phyloP scores from a whole-genome alignment of 2,329 filamentous ascomycete species.

The Tolypocladium tundrense region DNA sequence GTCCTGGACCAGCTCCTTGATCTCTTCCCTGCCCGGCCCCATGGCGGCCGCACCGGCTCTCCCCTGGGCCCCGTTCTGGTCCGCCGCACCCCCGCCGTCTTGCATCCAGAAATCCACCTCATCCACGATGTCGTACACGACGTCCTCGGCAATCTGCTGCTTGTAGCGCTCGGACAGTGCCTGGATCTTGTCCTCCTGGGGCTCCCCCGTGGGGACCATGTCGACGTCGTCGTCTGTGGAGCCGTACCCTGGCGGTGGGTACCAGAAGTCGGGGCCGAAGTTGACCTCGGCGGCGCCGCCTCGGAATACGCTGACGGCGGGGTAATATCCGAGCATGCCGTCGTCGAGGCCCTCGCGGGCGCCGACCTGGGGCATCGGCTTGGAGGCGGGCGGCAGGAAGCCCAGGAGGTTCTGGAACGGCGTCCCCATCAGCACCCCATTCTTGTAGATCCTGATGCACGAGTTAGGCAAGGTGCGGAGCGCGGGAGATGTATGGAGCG shows the following conservation, averaged over 20 bases:
- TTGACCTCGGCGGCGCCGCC: slow-evolving; percentile 88
- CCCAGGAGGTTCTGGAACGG: slow-evolving; percentile 80
- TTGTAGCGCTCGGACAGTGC: slow-evolving; percentile 70
- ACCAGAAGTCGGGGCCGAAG: slow-evolving; percentile 92
- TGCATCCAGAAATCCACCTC: slow-evolving; percentile 85
- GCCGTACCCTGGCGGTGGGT: slow-evolving; percentile 55
- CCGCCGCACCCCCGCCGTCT: slow-evolving; percentile 46
- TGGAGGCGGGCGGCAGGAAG: slow-evolving; percentile 84
- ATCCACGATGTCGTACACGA: slow-evolving; percentile 87
- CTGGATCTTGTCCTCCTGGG: slow-evolving; percentile 28
- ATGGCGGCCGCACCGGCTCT: slow-evolving; percentile 33
- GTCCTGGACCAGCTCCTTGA: slow-evolving; percentile 56
- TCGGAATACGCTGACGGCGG: slow-evolving; percentile 82
- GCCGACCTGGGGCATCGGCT: slow-evolving; percentile 58
- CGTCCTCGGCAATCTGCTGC: slow-evolving; percentile 90
- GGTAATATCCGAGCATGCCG: slow-evolving; percentile 91
- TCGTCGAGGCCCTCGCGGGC: slow-evolving; percentile 85
- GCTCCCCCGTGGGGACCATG: slow-evolving; percentile 24
- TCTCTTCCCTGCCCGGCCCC: slow-evolving; percentile 42
- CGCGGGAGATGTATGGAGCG: slow-evolving; percentile 62
- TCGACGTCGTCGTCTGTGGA: slow-evolving; percentile 36
- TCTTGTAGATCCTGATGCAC: slow-evolving; percentile 84
- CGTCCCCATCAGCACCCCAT: slow-evolving; percentile 75
- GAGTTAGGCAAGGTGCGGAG: slow-evolving; percentile 80
- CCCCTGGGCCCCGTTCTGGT: slow-evolving; percentile 32